Percentiles rank a stretch among this genome's conserved stretches.
These are phyloP conservation scores for Fusarium proliferatum DNA, from an alignment of 2,329 filamentous ascomycete genomes.

Conservation along the genomic window DNA sequence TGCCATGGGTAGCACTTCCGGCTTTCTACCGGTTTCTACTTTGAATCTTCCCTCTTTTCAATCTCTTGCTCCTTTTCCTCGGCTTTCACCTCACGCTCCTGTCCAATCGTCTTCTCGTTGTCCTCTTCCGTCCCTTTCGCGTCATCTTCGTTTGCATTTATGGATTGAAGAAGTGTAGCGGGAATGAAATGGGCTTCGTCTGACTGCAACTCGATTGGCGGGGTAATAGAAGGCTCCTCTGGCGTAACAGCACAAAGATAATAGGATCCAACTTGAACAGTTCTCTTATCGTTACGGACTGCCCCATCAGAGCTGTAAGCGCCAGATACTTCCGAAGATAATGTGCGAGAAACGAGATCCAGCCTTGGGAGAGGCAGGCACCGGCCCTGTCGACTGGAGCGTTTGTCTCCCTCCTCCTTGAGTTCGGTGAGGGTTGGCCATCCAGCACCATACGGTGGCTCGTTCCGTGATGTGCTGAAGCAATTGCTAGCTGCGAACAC, in stretches of 20 bases:
- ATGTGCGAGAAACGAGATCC: constrained; percentile 26
- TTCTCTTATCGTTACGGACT: constrained; percentile 44
- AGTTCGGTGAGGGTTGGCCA: constrained; percentile 53
- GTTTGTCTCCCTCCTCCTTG: constrained; percentile 51
- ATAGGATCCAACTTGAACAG: constrained; percentile 35
- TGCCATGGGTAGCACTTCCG: not conserved
- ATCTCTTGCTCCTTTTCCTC: not conserved
- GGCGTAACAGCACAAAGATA: constrained; percentile 37
- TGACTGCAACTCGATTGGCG: constrained; percentile 6
- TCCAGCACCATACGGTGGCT: constrained; percentile 32
- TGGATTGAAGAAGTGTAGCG: constrained; percentile 10
- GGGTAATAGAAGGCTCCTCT: not conserved
- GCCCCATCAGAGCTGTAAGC: constrained; percentile 38
- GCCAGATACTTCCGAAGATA: constrained; percentile 9
- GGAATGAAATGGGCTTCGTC: constrained; percentile 23
- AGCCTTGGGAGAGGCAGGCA: constrained; percentile 50
- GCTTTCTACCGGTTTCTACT: not conserved
- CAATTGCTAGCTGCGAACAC: constrained; percentile 49
- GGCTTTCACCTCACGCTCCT: not conserved
- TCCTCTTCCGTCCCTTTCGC: not conserved
- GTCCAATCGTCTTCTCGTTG: not conserved
- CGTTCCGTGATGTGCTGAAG: constrained; percentile 45
- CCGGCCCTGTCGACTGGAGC: constrained; percentile 41
- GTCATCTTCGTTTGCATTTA: constrained; percentile 4
- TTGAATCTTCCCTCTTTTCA: constrained; percentile 18